Evolutionary conservation across 768 basidiomycete species (phyloP), one percentile per base, ranked within the genome.

Genomic region (Xerocomellus chrysenteron): DNA sequence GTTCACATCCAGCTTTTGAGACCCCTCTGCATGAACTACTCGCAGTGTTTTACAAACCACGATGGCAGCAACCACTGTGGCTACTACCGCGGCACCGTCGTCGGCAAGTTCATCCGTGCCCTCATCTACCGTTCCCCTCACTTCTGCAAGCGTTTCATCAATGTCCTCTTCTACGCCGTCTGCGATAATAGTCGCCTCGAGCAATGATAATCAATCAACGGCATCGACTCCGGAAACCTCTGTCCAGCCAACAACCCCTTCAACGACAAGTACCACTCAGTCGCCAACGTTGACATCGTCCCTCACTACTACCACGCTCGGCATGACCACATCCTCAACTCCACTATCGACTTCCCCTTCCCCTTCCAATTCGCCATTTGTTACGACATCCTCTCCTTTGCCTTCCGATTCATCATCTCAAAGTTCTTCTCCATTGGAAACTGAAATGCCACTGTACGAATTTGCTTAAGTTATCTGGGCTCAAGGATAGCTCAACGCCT

Each of bases 401-500:
- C 17, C 47, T 26, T 50, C 64, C 4, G 45, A 43, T 40, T 33
- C 59, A 11, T 26, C 57, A 14, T 46, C 64, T 35, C 57, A 53
- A 40, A 40, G n/a, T 39, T 35, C 60, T 37, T 49, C 56, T 28
- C 37, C 57, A 35, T 19, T 21, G 30, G 48, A 16, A 40, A 26
- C 26, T 37, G 43, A 62, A 46, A 54, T 58, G 26, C 68, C 70
- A 57, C 37, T 63, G 69, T 72, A 61, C 13, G 59, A 66, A 64
- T 62, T 61, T 53, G 61, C 52, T 54, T 58, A 50, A 59, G 56
- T 52, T 49, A 47, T 28, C 39, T 21, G 4, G 17, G 21, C 32
- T 49, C 42, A 19, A 48, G n/a, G 28, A 39, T 52, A 17, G 19
- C 60, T 73, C 44, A 55, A 56, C 40, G n/a, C 30, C 26, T 50